A percentile compares a stretch with the other conserved stretches of the same genome.
These are phyloP conservation scores for Lindgomyces ingoldianus DNA, from an alignment of 495 filamentous ascomycete species.

Conservation along the genomic window DNA sequence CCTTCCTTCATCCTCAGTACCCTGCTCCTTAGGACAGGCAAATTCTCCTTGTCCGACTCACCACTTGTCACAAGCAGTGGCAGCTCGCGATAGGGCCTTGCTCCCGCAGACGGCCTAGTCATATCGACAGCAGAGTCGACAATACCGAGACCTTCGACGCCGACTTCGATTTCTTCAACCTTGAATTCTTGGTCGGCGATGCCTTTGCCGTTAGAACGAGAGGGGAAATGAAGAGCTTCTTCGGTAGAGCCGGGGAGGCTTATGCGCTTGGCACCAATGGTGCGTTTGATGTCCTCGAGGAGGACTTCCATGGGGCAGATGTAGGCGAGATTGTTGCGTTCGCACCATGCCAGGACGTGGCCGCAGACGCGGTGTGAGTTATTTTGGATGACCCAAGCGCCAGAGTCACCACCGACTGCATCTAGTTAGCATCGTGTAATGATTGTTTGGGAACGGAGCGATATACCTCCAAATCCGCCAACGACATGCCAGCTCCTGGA, in stretches of 20 bases:
- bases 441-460: neutral
- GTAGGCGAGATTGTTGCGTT: constrained; percentile 73
- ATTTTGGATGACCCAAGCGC: constrained; percentile 90
- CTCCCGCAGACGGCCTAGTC: neutral
- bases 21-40: constrained; percentile 25
- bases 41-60: constrained; percentile 32
- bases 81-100: neutral
- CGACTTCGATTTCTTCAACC: constrained; percentile 24
- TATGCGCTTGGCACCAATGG: constrained; percentile 60
- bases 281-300: constrained; percentile 78
- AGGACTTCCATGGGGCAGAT: constrained; percentile 94
- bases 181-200: constrained; percentile 7
- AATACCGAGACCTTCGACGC: constrained; percentile 24
- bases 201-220: neutral
- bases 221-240: constrained; percentile 5
- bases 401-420: constrained; percentile 82
- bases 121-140: constrained; percentile 21
- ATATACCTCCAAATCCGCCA: constrained; percentile 67
- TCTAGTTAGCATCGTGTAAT: neutral
- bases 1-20: constrained; percentile 24
- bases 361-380: constrained; percentile 78
- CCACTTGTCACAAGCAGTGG: constrained; percentile 14
- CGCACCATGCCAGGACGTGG: constrained; percentile 85
- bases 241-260: constrained; percentile 52
- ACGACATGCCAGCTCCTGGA: constrained; percentile 79